These are phyloP conservation scores for Aspergillus pseudoglaucus DNA, from an alignment of 2,329 filamentous ascomycete genomes.

Conservation along the genomic window DNA sequence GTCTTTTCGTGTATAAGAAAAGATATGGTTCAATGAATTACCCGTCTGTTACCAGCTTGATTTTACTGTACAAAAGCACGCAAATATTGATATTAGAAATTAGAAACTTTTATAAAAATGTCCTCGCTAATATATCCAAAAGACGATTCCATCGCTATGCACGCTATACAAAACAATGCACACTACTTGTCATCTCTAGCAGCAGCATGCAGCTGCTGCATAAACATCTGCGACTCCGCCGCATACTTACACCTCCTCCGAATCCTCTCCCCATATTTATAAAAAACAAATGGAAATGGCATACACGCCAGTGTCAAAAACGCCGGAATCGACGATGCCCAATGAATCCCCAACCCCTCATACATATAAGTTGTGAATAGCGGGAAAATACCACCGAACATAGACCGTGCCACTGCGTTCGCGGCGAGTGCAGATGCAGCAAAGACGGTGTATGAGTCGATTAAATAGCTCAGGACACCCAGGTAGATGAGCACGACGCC, in stretches of 20 bases:
- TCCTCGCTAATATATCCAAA: neutral
- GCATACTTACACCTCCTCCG: neutral
- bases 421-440: constrained; percentile 20
- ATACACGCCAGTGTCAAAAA: constrained; percentile 20
- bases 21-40: neutral
- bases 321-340: constrained; percentile 19
- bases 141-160: neutral
- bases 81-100: too few relatives aligned
- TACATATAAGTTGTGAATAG: constrained; percentile 23
- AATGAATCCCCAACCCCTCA: constrained; percentile 19
- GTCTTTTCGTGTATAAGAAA: neutral
- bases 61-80: too few relatives aligned
- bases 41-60: too few relatives aligned
- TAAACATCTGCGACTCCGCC: neutral
- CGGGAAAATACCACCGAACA: constrained; percentile 21
- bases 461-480: constrained; percentile 22
- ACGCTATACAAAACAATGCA: neutral
- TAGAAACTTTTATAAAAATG: too few relatives aligned
- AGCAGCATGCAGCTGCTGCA: neutral
- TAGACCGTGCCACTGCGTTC: constrained; percentile 19
- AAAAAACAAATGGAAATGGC: constrained; percentile 22
- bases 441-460: constrained; percentile 22
- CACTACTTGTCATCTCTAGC: neutral
- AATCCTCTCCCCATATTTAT: constrained; percentile 15
- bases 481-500: constrained; percentile 21